These are phyloP conservation scores for Parasitella parasitica DNA, from an alignment of 371 early-diverging fungal genomes.

Conservation along the genomic window DNA sequence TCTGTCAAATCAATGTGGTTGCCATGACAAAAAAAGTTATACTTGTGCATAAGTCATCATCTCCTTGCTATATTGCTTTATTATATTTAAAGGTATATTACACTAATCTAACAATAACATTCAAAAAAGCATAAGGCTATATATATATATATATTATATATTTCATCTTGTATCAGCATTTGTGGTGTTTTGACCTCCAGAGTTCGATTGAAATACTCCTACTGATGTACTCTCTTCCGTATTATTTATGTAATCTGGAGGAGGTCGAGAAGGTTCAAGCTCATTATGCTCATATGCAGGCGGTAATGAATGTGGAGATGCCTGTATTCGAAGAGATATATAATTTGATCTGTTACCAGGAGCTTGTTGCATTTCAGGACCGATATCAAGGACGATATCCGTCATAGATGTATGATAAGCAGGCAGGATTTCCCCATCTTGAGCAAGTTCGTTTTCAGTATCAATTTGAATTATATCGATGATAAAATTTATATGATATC, in stretches of 20 bases:
- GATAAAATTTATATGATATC: conserved; percentile 27
- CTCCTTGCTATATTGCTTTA: too few species aligned
- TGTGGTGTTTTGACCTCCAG: background rate
- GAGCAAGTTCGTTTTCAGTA: conserved; percentile 24
- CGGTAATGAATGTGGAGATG: conserved; percentile 11
- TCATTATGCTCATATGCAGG: conserved; percentile 15
- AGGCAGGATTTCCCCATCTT: conserved; percentile 31
- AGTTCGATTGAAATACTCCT: background rate
- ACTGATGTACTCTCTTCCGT: too few species aligned
- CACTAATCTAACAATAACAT: too few species aligned
- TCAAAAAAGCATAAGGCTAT: background rate
- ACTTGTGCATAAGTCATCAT: too few species aligned
- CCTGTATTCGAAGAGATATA: background rate
- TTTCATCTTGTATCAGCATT: background rate
- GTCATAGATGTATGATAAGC: conserved; percentile 30
- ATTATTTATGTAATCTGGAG: conserved; percentile 11
- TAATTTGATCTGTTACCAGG: conserved; percentile 2
- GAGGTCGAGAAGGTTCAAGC: conserved; percentile 10
- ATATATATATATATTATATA: background rate
- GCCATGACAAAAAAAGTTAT: too few species aligned
- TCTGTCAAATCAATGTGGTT: background rate
- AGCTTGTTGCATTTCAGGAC: conserved; percentile 16
- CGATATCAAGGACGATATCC: conserved; percentile 41
- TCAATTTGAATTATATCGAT: conserved; percentile 35
- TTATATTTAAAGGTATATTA: background rate